Percentiles rank a stretch among this genome's conserved stretches.
Conservation (phyloP, 306 rosid species). For the Cucurbita moschata region DNA sequence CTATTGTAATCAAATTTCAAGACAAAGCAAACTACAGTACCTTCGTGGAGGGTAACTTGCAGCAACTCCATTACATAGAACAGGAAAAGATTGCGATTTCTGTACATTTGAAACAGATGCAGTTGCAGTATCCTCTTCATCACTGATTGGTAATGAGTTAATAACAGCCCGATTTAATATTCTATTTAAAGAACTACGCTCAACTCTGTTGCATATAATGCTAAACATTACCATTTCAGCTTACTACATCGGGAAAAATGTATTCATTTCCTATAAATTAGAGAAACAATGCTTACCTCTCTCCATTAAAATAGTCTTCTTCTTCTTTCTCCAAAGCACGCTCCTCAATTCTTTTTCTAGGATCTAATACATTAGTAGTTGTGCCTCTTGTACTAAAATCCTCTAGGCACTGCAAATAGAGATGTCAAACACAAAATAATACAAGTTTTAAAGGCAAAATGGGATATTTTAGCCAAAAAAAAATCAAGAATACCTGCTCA, state of each 20-base stretch:
- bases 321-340: constrained; percentile 87
- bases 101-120: constrained; percentile 39
- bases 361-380: constrained; percentile 29
- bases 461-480: not conserved
- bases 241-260: not conserved
- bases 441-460: not conserved
- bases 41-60: constrained; percentile 40
- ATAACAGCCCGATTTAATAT: not conserved
- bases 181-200: not conserved
- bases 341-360: constrained; percentile 68
- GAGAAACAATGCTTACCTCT: constrained; percentile 36
- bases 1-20: not conserved
- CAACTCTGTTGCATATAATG: not conserved
- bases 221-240: not conserved
- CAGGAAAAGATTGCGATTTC: constrained; percentile 41
- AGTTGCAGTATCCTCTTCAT: constrained; percentile 78
- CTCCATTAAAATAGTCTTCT: constrained; percentile 84
- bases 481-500: constrained; percentile 56
- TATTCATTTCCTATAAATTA: not conserved
- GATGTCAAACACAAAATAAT: constrained; percentile 10
- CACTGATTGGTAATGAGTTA: constrained; percentile 32
- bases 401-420: constrained; percentile 57
- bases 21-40: constrained; percentile 16
- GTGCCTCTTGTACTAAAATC: constrained; percentile 45
- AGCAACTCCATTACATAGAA: constrained; percentile 56